Base-by-base conservation (phyloP, 1,284 basidiomycete genomes). In the Marasmius fiardii region DNA sequence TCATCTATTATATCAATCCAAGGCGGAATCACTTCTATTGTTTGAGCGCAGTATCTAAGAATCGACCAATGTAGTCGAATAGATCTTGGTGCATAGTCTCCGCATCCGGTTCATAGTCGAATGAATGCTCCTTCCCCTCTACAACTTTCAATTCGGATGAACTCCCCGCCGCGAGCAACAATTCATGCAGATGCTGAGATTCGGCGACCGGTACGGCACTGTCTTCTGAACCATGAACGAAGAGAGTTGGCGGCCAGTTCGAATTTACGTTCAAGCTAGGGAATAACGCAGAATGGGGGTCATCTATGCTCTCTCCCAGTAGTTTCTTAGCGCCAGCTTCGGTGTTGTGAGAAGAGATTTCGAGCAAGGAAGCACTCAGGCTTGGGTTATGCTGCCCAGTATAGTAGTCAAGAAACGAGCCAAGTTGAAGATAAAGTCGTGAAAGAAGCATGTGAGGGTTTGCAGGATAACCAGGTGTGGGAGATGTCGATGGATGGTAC, bases 221-320 rank as follows among this genome's bases (percentile, higher is more conserved):
- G 63, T 88, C 85, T 1, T 63, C 63, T 3, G 75, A 71, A 24
- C 85, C 85, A 61, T 86, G 85, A 16, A 81, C 65, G 26, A 86
- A 66, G 49, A 81, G 68, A 8, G 78, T 80, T 11, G 78, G 75
- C 4, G 85, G 85, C 76, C 84, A 85, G 5, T 45, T 53, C 12
- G 54, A 33, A 37, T 53, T 35, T 26, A 49, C 41, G 2, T 33
- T 11, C 20, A 53, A 49, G 33, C 55, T 56, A 28, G 57, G 57
- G n/a, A 58, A 55, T 7, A 58, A 45, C 33, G 2, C 6, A 6
- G 18, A 26, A 33, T 49, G 26, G 12, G 10, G 24, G 3, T 33
- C 7, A 14, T 31, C 31, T n/a, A 49, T 49, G 47, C 12, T 16
- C 33, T 33, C 18, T 16, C 24, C 4, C 12, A 49, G 47, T 33